phyloP scores from a whole-genome alignment of 2,329 filamentous ascomycete genomes.

The Chrysoporthe austroafricana region DNA sequence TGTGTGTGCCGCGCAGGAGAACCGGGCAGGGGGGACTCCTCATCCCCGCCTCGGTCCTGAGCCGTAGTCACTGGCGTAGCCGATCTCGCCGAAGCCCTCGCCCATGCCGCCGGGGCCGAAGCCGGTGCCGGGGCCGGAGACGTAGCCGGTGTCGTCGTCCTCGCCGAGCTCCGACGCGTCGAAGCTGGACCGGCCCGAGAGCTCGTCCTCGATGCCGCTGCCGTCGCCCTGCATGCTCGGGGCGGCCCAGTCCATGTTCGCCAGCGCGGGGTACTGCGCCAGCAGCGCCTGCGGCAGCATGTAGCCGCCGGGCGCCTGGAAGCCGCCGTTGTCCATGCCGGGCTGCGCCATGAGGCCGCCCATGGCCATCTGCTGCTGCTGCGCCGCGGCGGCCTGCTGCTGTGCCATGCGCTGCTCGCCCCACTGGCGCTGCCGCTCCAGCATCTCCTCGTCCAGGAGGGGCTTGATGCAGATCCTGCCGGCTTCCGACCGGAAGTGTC shows the following conservation, averaged over 20 bases:
- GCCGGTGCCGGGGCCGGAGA: slow-evolving; percentile 64
- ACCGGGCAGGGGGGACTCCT: background rate
- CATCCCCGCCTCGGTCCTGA: slow-evolving; percentile 38
- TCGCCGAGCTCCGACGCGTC: slow-evolving; percentile 76
- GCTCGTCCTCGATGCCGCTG: slow-evolving; percentile 73
- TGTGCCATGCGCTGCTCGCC: slow-evolving; percentile 68
- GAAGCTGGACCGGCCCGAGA: slow-evolving; percentile 80
- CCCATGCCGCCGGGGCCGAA: slow-evolving; percentile 61
- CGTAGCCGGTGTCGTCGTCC: slow-evolving; percentile 71
- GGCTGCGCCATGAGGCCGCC: slow-evolving; percentile 62
- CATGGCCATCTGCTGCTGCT: slow-evolving; percentile 57
- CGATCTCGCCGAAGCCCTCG: slow-evolving; percentile 59
- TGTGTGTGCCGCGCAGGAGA: no score
- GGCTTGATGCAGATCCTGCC: slow-evolving; percentile 96
- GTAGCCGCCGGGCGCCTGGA: slow-evolving; percentile 60
- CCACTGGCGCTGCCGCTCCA: slow-evolving; percentile 76
- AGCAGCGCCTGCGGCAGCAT: slow-evolving; percentile 84
- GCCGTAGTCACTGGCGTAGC: slow-evolving; percentile 58
- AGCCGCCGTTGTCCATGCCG: slow-evolving; percentile 63
- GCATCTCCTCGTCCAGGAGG: slow-evolving; percentile 90
- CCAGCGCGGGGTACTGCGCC: slow-evolving; percentile 91
- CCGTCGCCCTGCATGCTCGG: slow-evolving; percentile 69
- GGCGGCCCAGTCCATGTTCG: slow-evolving; percentile 80
- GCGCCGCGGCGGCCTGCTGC: slow-evolving; percentile 47
- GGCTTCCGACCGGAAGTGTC: slow-evolving; percentile 94